phyloP scores from a whole-genome alignment of 2,329 filamentous ascomycete species.

The Bipolaris bicolor region DNA sequence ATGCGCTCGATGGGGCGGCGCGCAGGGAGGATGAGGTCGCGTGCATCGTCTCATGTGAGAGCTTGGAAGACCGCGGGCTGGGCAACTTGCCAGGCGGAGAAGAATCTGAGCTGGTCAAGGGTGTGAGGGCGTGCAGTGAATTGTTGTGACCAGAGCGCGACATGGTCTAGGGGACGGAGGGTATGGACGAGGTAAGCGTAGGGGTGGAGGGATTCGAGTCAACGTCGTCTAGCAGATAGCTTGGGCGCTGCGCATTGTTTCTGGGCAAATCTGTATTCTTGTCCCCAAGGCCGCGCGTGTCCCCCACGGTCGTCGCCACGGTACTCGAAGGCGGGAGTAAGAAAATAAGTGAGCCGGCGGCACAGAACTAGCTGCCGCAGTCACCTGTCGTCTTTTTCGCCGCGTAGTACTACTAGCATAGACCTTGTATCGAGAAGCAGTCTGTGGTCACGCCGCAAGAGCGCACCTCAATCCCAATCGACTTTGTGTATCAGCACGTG shows the following conservation, averaged over 20 bases:
- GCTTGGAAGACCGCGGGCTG: slow-evolving; percentile 58
- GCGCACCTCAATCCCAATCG: slow-evolving; percentile 75
- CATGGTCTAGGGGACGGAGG: slow-evolving; percentile 64
- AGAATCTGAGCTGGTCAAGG: slow-evolving; percentile 70
- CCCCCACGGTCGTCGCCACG: slow-evolving; percentile 22
- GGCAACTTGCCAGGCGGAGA: slow-evolving; percentile 64
- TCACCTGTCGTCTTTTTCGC: slow-evolving; percentile 27
- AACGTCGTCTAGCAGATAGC: slow-evolving; percentile 72
- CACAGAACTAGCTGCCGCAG: slow-evolving; percentile 35
- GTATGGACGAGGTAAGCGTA: slow-evolving; percentile 70
- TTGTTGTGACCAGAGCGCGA: slow-evolving; percentile 62
- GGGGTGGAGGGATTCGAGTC: slow-evolving; percentile 70
- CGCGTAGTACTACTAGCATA: slow-evolving; percentile 59
- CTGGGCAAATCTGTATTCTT: slow-evolving; percentile 30
- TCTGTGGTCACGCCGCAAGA: slow-evolving; percentile 74
- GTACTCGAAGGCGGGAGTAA: slow-evolving; percentile 19
- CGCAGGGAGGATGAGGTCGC: slow-evolving; percentile 39
- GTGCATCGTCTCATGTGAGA: slow-evolving; percentile 46
- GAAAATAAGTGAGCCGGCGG: slow-evolving; percentile 33
- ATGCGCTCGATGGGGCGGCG: slow-evolving; percentile 41
- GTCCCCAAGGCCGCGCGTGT: slow-evolving; percentile 20
- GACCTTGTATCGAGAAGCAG: slow-evolving; percentile 76
- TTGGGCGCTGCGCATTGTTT: slow-evolving; percentile 47
- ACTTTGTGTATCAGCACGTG: slow-evolving; percentile 28
- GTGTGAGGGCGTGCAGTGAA: slow-evolving; percentile 64